Evolutionary conservation across 345 rosid species (phyloP), one percentile per base, ranked within the genome.

Genomic region (Gossypium turneri): DNA sequence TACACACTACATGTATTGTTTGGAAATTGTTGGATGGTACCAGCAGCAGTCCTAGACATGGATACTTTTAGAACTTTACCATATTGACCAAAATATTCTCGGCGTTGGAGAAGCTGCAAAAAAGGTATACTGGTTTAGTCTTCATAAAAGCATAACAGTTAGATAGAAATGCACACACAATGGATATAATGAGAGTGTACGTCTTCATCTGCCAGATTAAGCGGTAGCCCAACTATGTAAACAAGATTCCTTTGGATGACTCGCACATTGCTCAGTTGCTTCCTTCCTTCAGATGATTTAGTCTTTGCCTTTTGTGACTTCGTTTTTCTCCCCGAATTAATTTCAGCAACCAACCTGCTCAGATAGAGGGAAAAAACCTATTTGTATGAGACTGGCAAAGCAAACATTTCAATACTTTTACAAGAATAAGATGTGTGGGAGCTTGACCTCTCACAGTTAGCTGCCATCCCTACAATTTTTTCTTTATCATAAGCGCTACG

Each of bases 1-100:
- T 80, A 92, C 97, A 94, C 97, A 85, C 97, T 87, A 82, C 98
- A 94, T 78, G 94, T 90, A 79, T 81, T 90, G 85, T 94, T 94
- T 41, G 97, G 91, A 77, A 89, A 92, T 69, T 90, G 98, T 77
- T 90, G 94, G 78, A 92, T 84, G 41, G 86, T 85, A 72, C 98
- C 98, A 67, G 97, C 60, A 70, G 97, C 84, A 19, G 97, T 90
- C 24, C 93, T 89, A 55, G 97, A 90, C 94, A 92, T 85, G 20
- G 98, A 92, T 20, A 92, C 97, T 81, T 92, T 94, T 41, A 86
- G 80, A 65, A 92, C 98, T 82, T 92, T 94, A 73, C 98, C 98
- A 80, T 94, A 94, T 74, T 89, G 98, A 60, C 91, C 90, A 82
- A 94, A 94, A 77, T 89, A 92, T 67, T 94, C 98, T 84, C 72